phyloP scores from a whole-genome alignment of 2,329 filamentous ascomycete genomes.

The Albophoma yamanashiensis region DNA sequence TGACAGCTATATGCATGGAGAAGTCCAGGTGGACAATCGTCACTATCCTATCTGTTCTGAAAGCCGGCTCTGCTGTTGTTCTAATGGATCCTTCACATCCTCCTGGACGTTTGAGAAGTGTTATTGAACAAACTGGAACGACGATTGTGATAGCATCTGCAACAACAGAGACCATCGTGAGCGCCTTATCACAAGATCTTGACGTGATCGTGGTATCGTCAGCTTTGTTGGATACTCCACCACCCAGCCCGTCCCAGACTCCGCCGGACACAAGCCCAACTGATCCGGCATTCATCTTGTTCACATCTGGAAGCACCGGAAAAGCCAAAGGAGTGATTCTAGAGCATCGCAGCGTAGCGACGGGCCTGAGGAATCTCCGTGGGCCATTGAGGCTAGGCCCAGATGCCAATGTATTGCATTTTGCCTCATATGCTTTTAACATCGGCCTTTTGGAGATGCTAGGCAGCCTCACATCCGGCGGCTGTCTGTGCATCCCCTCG shows the following conservation, averaged over 20 bases:
- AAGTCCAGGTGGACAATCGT: slow-evolving; percentile 2
- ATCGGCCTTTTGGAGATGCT: background rate
- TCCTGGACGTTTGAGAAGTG: background rate
- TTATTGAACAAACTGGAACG: background rate
- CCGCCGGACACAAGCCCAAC: background rate
- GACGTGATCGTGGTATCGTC: background rate
- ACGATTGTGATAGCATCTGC: background rate
- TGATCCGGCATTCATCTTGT: slow-evolving; percentile 1
- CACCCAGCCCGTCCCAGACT: background rate
- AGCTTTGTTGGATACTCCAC: background rate
- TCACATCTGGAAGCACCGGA: background rate
- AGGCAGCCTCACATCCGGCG: background rate
- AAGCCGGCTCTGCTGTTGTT: slow-evolving; percentile 5
- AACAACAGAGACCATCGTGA: background rate
- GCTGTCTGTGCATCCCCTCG: slow-evolving; percentile 1
- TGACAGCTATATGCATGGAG: slow-evolving; percentile 3
- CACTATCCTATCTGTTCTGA: slow-evolving; percentile 4
- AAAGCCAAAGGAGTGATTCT: background rate
- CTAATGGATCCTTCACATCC: slow-evolving; percentile 5
- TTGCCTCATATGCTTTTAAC: background rate
- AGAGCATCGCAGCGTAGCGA: background rate
- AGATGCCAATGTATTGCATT: background rate
- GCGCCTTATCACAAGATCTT: background rate
- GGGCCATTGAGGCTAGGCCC: background rate
- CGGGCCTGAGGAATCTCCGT: background rate